These are phyloP conservation scores for Pyrrhoderma noxium DNA, from an alignment of 1,284 basidiomycete genomes.

Conservation along the genomic window DNA sequence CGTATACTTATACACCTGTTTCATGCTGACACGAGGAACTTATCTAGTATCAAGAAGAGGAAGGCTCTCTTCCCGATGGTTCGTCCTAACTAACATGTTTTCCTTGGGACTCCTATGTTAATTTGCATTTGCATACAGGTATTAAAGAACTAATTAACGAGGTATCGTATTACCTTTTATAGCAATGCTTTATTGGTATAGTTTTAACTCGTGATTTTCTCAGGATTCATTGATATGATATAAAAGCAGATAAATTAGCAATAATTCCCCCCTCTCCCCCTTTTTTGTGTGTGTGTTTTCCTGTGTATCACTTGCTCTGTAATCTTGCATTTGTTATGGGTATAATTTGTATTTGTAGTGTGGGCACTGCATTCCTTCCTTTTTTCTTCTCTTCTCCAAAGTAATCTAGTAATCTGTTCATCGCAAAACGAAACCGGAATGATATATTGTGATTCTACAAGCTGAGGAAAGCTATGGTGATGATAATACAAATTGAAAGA, in stretches of 20 bases:
- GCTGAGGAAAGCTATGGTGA: constrained; percentile 14
- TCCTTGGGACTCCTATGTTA: background rate
- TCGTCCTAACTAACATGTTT: background rate
- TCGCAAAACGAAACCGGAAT: background rate
- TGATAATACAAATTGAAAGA: constrained; percentile 7
- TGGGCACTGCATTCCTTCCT: background rate
- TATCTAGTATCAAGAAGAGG: constrained; percentile 1
- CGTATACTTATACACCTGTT: background rate
- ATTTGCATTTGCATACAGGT: background rate
- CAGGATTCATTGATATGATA: too few relatives aligned
- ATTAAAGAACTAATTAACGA: constrained; percentile 16
- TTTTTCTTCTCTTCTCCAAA: background rate
- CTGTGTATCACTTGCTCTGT: background rate
- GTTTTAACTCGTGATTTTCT: too few relatives aligned
- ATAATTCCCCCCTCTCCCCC: too few relatives aligned
- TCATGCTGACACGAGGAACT: background rate
- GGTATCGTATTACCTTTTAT: background rate
- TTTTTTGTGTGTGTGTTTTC: too few relatives aligned
- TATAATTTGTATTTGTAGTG: constrained; percentile 7
- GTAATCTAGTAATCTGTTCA: constrained; percentile 1
- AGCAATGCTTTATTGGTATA: background rate
- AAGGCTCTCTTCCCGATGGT: constrained; percentile 12
- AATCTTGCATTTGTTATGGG: constrained; percentile 1
- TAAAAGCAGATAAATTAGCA: too few relatives aligned
- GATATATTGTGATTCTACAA: constrained; percentile 1